These are phyloP conservation scores for Fraxinus paxiana DNA, from an alignment of 305 asterid genomes.

Conservation along the genomic window DNA sequence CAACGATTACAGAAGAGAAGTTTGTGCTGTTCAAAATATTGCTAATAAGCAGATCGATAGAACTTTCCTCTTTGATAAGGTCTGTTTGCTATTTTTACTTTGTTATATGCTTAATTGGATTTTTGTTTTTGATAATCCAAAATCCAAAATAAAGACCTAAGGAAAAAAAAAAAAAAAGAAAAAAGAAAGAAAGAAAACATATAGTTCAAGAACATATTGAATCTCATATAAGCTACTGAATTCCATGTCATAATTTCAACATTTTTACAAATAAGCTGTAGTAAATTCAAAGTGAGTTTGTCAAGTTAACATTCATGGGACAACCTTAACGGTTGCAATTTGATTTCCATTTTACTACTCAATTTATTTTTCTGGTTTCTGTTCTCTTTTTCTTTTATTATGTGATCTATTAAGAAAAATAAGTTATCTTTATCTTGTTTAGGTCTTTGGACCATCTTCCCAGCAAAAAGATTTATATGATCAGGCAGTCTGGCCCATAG, in stretches of 20 bases:
- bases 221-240: neutral
- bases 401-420: neutral
- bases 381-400: neutral
- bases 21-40: constrained; percentile 31
- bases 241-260: neutral
- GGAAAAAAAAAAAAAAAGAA: too few species aligned
- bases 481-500: constrained; percentile 43
- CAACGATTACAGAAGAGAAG: constrained; percentile 39
- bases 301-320: neutral
- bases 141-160: neutral
- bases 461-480: constrained; percentile 47
- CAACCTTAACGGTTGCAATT: neutral
- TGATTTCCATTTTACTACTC: neutral
- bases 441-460: constrained; percentile 51
- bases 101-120: neutral
- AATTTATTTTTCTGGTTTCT: neutral
- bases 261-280: neutral
- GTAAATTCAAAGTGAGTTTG: neutral
- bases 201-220: neutral
- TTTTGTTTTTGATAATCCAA: neutral
- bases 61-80: constrained; percentile 49
- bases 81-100: constrained; percentile 19
- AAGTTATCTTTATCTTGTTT: neutral
- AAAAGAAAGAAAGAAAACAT: neutral
- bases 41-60: constrained; percentile 37